phyloP scores from a whole-genome alignment of 305 asterid genomes.

The Plantago rigida region DNA sequence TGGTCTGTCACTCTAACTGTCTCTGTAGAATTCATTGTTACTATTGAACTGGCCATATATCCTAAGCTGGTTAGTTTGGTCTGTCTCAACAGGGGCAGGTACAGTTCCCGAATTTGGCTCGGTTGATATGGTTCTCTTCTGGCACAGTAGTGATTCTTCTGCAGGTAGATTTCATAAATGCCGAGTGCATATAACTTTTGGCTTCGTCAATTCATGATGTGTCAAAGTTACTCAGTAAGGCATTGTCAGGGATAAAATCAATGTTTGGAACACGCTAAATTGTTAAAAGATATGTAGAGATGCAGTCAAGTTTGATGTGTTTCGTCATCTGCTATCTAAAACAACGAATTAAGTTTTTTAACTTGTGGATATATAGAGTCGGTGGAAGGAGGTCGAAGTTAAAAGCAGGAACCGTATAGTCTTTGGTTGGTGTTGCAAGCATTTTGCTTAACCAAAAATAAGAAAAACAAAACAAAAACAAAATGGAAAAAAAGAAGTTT shows the following conservation, averaged over 20 bases:
- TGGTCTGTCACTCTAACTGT: too few species aligned
- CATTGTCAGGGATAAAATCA: background rate
- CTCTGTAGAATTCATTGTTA: background rate
- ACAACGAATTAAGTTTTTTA: too few species aligned
- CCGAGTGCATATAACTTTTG: background rate
- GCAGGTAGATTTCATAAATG: conserved; percentile 35
- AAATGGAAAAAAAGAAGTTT: too few species aligned
- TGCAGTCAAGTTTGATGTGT: background rate
- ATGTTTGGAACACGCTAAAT: background rate
- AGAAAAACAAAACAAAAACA: too few species aligned
- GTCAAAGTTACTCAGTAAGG: background rate
- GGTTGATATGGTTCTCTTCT: conserved; percentile 46
- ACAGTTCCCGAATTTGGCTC: conserved; percentile 41
- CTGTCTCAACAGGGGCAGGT: conserved; percentile 33
- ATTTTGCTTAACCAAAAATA: too few species aligned
- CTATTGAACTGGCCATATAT: background rate
- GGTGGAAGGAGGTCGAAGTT: too few species aligned
- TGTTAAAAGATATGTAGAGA: background rate
- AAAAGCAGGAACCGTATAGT: too few species aligned
- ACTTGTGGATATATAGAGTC: too few species aligned
- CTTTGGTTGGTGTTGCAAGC: too few species aligned
- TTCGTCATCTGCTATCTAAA: too few species aligned
- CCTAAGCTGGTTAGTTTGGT: conserved; percentile 5
- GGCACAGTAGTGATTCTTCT: conserved; percentile 53
- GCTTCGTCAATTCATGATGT: conserved; percentile 8